These are phyloP conservation scores for Myxozyma kluyveri DNA, from an alignment of 805 yeast species.

Conservation along the genomic window DNA sequence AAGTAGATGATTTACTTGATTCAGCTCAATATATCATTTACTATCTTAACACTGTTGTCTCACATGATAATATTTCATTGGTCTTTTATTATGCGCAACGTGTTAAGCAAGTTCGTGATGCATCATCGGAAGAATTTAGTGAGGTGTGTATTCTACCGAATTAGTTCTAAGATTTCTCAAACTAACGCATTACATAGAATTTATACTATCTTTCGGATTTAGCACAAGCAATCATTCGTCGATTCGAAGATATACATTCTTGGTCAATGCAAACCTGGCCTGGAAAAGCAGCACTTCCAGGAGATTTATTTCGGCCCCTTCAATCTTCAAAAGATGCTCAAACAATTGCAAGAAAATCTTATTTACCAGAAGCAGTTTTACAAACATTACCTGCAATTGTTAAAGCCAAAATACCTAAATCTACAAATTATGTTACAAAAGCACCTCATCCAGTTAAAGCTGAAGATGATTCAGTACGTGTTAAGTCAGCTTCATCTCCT, in stretches of 20 bases:
- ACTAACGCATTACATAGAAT: conserved; percentile 30
- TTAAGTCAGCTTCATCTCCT: too few relatives aligned
- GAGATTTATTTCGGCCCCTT: conserved; percentile 69
- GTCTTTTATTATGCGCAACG: conserved; percentile 74
- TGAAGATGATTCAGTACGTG: too few relatives aligned
- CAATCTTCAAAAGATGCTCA: conserved; percentile 57
- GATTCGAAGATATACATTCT: conserved; percentile 52
- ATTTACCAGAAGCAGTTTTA: conserved; percentile 10
- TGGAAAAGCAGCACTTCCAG: conserved; percentile 65
- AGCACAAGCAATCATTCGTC: conserved; percentile 62
- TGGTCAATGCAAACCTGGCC: conserved; percentile 84
- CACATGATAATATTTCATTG: conserved; percentile 64
- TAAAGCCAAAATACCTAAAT: conserved; percentile 1
- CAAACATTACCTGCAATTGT: conserved; percentile 14
- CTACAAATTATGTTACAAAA: background rate
- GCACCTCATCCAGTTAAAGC: background rate
- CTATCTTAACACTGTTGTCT: conserved; percentile 59
- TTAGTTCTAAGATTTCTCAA: background rate
- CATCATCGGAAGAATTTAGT: conserved; percentile 41
- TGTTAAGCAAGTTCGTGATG: conserved; percentile 73
- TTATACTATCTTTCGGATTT: conserved; percentile 72
- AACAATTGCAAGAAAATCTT: conserved; percentile 28
- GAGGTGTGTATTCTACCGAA: conserved; percentile 25
- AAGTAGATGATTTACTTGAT: conserved; percentile 37
- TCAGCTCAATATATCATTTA: conserved; percentile 60